phyloP scores from a whole-genome alignment of 1,139 yeast genomes.

The Blastobotrys elegans region DNA sequence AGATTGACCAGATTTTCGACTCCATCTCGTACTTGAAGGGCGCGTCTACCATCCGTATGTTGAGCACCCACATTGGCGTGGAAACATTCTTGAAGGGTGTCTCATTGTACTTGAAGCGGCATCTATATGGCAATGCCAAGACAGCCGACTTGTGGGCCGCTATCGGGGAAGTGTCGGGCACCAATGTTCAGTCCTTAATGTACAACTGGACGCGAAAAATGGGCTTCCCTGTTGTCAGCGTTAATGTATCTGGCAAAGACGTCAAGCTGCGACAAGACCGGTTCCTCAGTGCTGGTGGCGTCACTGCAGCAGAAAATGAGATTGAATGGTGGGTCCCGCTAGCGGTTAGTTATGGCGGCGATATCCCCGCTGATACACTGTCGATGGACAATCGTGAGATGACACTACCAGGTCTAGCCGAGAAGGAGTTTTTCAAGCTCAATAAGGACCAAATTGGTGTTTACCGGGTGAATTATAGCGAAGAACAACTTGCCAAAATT shows the following conservation, averaged over 20 bases:
- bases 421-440: conserved; percentile 59
- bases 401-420: conserved; percentile 36
- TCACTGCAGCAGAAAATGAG: conserved; percentile 62
- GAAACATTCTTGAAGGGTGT: conserved; percentile 76
- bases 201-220: conserved; percentile 76
- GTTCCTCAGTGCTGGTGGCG: conserved; percentile 76
- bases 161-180: conserved; percentile 64
- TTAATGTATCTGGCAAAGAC: conserved; percentile 40
- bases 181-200: conserved; percentile 70
- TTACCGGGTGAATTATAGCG: conserved; percentile 69
- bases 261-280: conserved; percentile 64
- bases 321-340: conserved; percentile 80
- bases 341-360: conserved; percentile 57
- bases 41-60: conserved; percentile 72
- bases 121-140: conserved; percentile 71
- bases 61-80: conserved; percentile 69
- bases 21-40: conserved; percentile 83
- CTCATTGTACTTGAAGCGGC: conserved; percentile 61
- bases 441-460: conserved; percentile 82
- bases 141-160: conserved; percentile 80
- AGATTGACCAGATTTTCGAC: conserved; percentile 83
- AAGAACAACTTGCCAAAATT: conserved; percentile 38
- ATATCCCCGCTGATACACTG: conserved; percentile 58
- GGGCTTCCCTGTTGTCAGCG: conserved; percentile 78
- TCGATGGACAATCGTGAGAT: conserved; percentile 54